These are phyloP conservation scores for Teratosphaeria nubilosa DNA, from an alignment of 2,329 filamentous ascomycete genomes.

Conservation along the genomic window DNA sequence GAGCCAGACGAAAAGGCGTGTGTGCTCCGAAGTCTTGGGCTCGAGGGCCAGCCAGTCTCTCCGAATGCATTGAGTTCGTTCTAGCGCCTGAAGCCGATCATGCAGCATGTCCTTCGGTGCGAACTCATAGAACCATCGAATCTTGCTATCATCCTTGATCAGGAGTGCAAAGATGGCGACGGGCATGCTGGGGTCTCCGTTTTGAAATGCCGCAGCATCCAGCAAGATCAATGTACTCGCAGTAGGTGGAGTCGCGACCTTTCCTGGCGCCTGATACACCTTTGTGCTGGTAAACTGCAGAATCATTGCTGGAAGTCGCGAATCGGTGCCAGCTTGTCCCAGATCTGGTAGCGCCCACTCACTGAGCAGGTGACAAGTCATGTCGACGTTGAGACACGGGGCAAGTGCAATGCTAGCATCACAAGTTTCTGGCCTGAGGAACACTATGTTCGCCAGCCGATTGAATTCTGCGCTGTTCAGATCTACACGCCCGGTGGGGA, in stretches of 20 bases:
- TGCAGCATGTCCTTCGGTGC: conserved; percentile 4
- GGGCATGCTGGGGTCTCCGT: conserved; percentile 1
- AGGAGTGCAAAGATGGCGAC: conserved; percentile 13
- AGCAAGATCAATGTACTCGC: conserved; percentile 9
- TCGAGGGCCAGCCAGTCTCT: neutral
- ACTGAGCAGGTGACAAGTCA: neutral
- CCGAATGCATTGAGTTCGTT: neutral
- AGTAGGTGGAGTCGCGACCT: neutral
- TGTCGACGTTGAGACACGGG: neutral
- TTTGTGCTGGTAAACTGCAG: neutral
- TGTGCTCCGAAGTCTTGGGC: conserved; percentile 2
- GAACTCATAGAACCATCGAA: conserved; percentile 16
- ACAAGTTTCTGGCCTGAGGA: neutral
- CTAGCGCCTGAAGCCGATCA: conserved; percentile 1
- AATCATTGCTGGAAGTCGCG: neutral
- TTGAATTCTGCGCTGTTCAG: neutral
- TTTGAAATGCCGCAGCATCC: conserved; percentile 8
- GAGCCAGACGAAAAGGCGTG: conserved; percentile 9
- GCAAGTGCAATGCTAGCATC: neutral
- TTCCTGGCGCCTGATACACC: conserved; percentile 3
- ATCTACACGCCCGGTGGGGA: neutral
- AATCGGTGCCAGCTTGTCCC: neutral
- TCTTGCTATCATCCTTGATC: conserved; percentile 7
- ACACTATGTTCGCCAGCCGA: neutral
- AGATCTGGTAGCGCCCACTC: neutral